Conservation (phyloP, 768 basidiomycete species). For the Tremella yokohamensis region DNA sequence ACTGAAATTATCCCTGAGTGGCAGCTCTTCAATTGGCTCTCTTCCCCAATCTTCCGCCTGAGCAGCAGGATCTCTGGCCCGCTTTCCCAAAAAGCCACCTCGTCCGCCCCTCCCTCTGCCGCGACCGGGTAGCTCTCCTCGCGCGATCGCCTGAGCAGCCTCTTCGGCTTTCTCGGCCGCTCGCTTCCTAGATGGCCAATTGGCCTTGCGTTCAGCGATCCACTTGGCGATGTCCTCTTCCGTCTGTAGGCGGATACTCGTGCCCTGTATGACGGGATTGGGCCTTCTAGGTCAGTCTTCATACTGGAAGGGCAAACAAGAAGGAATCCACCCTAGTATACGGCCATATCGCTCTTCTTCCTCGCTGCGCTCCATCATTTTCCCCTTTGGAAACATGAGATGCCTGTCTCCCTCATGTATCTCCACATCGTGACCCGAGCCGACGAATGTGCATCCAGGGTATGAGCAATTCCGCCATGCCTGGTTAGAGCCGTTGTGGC, state of each 20-base stretch:
- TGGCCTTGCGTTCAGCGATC: slow-evolving; percentile 81
- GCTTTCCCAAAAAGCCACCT: slow-evolving; percentile 7
- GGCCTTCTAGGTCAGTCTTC: slow-evolving; percentile 18
- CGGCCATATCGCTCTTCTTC: slow-evolving; percentile 42
- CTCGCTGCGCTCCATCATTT: slow-evolving; percentile 41
- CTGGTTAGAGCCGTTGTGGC: not conserved
- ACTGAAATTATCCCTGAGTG: not conserved
- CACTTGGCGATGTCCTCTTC: slow-evolving; percentile 78
- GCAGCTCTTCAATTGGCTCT: not conserved
- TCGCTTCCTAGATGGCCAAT: slow-evolving; percentile 70
- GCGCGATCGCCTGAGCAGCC: slow-evolving; percentile 69
- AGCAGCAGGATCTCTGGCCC: slow-evolving; percentile 22
- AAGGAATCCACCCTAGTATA: slow-evolving; percentile 43
- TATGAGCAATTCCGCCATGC: slow-evolving; percentile 47
- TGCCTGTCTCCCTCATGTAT: slow-evolving; percentile 52
- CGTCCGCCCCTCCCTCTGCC: slow-evolving; percentile 23
- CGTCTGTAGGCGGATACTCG: slow-evolving; percentile 69
- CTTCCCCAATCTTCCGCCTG: slow-evolving; percentile 33
- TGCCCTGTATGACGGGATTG: slow-evolving; percentile 57
- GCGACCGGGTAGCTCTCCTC: slow-evolving; percentile 59
- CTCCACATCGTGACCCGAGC: slow-evolving; percentile 41
- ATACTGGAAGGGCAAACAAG: not conserved
- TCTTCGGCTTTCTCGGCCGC: slow-evolving; percentile 73
- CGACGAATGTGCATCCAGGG: slow-evolving; percentile 47
- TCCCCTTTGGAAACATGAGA: slow-evolving; percentile 46